Evolutionary conservation across 176 grass and related monocot species (phyloP), one percentile per base, ranked within the genome.

Genomic region (Triticum timopheevii): DNA sequence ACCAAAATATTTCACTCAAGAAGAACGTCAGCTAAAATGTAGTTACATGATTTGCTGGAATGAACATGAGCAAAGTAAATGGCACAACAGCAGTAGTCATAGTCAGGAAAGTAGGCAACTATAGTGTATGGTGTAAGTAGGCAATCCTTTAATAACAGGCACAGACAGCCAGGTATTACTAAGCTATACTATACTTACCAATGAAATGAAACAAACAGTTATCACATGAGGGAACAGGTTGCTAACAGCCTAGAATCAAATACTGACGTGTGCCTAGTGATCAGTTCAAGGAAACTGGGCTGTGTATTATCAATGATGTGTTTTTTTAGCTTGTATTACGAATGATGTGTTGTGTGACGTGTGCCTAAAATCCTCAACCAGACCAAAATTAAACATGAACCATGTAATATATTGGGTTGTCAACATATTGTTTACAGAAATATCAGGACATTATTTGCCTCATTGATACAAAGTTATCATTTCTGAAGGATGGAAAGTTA

Each of bases 81-180:
- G 5, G 33, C 5, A 27, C 34, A 83, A 69, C 6, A 40, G 15
- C 58, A 58, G 50, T 11, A 82, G 58, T 61, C 33, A 1, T 70
- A 11, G 35, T 1, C 3, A 66, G 13, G 13, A 15, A 78, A 33
- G 40, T 23, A 76, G 10, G 35, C 5, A 88, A 34, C 44, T 31
- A 65, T 30, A 59, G 7, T 45, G 34, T n/a, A 30, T 45, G 47
- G 19, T 33, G 17, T 66, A 76, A 49, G 13, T 10, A 66, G 44
- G 39, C 30, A 39, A 91, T 85, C 73, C 78, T 64, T 13, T 42
- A 64, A 63, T 80, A 80, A 63, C 31, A 80, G 59, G 13, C 44
- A 47, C 44, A 47, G 11, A 13, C 13, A 64, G 61, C 27, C 36
- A 80, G 35, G 15, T 2, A 64, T 40, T 79, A 63, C 59, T 44